Evolutionary conservation across 441 rosid species (phyloP).

Genomic region (Flueggea neowawraea): DNA sequence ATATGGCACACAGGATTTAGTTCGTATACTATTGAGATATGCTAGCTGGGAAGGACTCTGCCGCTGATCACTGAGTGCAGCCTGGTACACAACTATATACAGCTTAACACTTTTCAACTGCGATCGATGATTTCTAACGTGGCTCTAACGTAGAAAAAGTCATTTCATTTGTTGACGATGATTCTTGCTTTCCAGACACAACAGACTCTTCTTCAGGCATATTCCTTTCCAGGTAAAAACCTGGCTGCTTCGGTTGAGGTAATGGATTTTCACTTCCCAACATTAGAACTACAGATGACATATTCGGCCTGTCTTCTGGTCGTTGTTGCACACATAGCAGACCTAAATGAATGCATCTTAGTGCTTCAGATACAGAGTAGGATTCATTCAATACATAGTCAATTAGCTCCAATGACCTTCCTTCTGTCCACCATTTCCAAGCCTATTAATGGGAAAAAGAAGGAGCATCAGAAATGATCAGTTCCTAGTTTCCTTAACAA

Average conservation of each 20-base stretch:
- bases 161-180: background rate
- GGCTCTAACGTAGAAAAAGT: background rate
- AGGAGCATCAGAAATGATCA: no score
- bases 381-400: background rate
- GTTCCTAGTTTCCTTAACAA: no score
- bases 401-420: conserved; percentile 14
- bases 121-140: conserved; percentile 1
- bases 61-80: no score
- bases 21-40: no score
- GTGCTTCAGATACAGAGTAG: background rate
- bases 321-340: conserved; percentile 18
- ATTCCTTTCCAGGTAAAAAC: conserved; percentile 19
- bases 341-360: conserved; percentile 14
- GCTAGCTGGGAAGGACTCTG: no score
- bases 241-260: conserved; percentile 21
- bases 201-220: background rate
- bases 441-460: conserved; percentile 10
- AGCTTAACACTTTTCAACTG: no score
- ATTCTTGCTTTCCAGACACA: background rate
- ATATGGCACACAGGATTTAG: no score
- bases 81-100: no score
- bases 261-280: conserved; percentile 12
- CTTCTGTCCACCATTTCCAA: conserved; percentile 16
- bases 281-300: conserved; percentile 21
- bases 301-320: conserved; percentile 15